These are phyloP conservation scores for Gillenia trifoliata DNA, from an alignment of 306 rosid species.

Conservation along the genomic window DNA sequence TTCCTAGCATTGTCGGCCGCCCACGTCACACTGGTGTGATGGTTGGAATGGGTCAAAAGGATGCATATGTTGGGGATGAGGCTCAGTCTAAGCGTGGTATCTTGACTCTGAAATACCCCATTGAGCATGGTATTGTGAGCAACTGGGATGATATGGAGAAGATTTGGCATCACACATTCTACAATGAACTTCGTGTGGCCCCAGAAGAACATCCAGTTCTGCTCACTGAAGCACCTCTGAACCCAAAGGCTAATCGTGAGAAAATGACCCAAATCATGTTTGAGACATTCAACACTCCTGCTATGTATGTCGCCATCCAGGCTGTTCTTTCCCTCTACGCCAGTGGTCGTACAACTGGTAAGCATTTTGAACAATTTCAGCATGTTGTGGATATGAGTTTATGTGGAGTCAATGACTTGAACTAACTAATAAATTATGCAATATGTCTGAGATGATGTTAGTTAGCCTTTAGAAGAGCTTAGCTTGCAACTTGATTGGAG, in stretches of 20 bases:
- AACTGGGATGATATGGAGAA: conserved; percentile 98
- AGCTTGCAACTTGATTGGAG: neutral
- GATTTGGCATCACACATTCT: conserved; percentile 91
- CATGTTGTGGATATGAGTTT: neutral
- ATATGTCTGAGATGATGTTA: neutral
- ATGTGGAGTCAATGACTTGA: neutral
- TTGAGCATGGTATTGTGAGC: conserved; percentile 87
- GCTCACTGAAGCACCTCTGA: conserved; percentile 90
- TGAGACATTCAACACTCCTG: conserved; percentile 86
- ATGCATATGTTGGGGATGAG: conserved; percentile 90
- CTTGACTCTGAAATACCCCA: conserved; percentile 76
- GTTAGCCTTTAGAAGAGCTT: neutral
- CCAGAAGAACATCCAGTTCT: conserved; percentile 90
- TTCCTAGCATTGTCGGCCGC: conserved; percentile 89
- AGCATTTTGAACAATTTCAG: conserved; percentile 21
- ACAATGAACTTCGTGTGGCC: conserved; percentile 83
- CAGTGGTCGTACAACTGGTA: conserved; percentile 92
- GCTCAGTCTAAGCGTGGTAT: conserved; percentile 91
- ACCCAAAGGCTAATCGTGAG: conserved; percentile 91
- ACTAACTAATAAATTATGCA: neutral
- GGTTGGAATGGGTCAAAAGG: conserved; percentile 97
- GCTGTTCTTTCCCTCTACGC: conserved; percentile 87
- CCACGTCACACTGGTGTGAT: conserved; percentile 93
- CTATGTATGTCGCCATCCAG: conserved; percentile 90
- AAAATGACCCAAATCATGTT: conserved; percentile 93